Evolutionary conservation across 345 rosid species (phyloP), one percentile per base, ranked within the genome.

Genomic region (Murraya paniculata): DNA sequence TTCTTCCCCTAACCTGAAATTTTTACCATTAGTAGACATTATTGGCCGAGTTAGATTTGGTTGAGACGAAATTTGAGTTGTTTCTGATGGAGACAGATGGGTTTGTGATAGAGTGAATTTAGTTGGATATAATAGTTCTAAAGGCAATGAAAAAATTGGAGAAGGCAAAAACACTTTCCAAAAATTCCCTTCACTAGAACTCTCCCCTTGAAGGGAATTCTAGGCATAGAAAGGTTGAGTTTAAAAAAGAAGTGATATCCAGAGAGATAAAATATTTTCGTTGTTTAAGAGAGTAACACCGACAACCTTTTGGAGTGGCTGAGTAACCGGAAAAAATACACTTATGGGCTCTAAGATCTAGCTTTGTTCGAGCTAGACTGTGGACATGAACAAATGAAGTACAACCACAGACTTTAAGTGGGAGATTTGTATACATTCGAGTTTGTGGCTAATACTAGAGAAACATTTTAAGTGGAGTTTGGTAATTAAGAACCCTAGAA

Each of bases 351-450:
- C 10, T 25, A 13, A 1, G 56, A 68, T 68, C 72, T 22, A 68
- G 53, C 7, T 31, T 27, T 9, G 50, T 50, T 50, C 14, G 55
- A 3, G 1, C 22, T 21, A 18, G 19, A 3, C 6, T 16, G 0
- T 50, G 56, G 9, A 41, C 13, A 36, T 68, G n/a, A 2, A 36
- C 55, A 36, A 38, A 68, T 0, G 3, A 7, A 2, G 21, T 25
- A 62, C 36, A 62, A 9, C 22, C 8, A 27, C 28, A 27, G 1
- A 62, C 66, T 62, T 28, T 62, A 16, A 62, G 35, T 57, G 5
- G 19, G 0, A 62, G 9, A 25, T 2, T 0, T 1, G 21, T 4
- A 67, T 16, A 22, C 4, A 2, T 2, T 5, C 27, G 1, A 6
- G 9, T 5, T 22, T 6, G 11, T 6, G 21, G 30, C 13, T 18